Percentiles rank a stretch among this genome's conserved stretches.
Evolutionary conservation across 78 protist species (phyloP).

Genomic region (Dictyostelium discoideum): dicty_2.7 NC_007088.5:5681501-5682000

Average conservation of each 20-base stretch:
- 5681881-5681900: too few species aligned
- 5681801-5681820: not conserved
- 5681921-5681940: not conserved
- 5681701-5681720: not conserved
- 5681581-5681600: too few species aligned
- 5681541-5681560: too few species aligned
- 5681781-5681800: not conserved
- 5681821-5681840: not conserved
- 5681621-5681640: too few species aligned
- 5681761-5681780: slow-evolving; percentile 6
- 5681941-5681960: not conserved
- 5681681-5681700: too few species aligned
- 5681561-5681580: too few species aligned
- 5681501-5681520: too few species aligned
- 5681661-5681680: too few species aligned
- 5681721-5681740: slow-evolving; percentile 8
- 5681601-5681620: too few species aligned
- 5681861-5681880: not conserved
- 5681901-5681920: not conserved
- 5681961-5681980: slow-evolving; percentile 8
- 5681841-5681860: not conserved
- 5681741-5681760: not conserved
- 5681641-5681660: too few species aligned
- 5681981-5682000: not conserved
- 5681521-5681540: too few species aligned